Base-by-base conservation (phyloP, 2,329 filamentous ascomycete species). In the Ramularia collo-cygni region DNA sequence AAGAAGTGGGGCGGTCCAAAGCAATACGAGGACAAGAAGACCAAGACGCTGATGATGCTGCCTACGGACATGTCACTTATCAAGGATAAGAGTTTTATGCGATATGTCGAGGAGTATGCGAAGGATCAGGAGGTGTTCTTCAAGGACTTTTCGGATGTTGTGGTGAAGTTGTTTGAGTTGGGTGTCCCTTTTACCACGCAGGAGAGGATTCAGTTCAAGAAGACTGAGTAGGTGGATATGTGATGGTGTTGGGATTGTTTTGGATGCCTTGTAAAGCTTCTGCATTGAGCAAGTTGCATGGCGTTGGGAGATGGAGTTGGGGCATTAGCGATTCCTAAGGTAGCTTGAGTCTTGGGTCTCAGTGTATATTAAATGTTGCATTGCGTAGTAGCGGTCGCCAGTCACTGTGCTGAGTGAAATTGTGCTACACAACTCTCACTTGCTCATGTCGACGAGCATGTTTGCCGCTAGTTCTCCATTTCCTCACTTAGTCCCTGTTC, bases 41-140 rank as follows among this genome's bases (percentile, higher is more conserved):
- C 82, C 58, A 89, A 94, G 77, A 75, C 75, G 29, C 71, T 96
- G 56, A 96, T 98, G 92, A 96, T 98, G 90, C 72, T 98, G 65
- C 92, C 92, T 38, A 84, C 87, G 51, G 90, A 98, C 61, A 80
- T 93, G 68, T 83, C 83, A 41, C 73, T 96, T 41, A 69, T 94
- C 59, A 77, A 89, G 70, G 90, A 96, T 70, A 90, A 90, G 76
- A 73, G 72, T 52, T 93, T 96, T 75, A 79, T 76, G 68, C 71
- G 77, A 59, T 81, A 77, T 58, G 85, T 90, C 19, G 80, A 94
- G 66, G 79, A 81, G 64, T 96, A 95, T 63, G 89, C 90, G 58
- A 86, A 86, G 73, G 86, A 95, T 68, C 86, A 85, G 64, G 84
- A 88, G 41, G 71, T 72, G 37, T 98, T 95, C 77, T 96, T 96